phyloP scores from a whole-genome alignment of 257 asterid genomes.

The Craterostigma plantagineum region DNA sequence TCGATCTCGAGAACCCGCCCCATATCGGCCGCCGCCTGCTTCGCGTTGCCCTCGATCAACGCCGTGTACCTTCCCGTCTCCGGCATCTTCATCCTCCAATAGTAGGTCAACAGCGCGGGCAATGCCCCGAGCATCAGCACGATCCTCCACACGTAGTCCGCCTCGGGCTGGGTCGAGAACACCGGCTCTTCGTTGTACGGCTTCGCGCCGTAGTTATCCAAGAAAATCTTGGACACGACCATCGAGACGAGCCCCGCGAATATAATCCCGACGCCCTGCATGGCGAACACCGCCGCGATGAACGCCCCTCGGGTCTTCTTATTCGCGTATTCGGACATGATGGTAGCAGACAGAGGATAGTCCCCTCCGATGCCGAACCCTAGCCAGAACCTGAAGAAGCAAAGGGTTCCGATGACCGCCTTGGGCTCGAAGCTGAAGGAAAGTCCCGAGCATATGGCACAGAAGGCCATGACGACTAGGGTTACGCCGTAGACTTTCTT shows the following conservation, averaged over 20 bases:
- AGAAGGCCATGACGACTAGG: constrained; percentile 35
- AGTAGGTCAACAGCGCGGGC: constrained; percentile 35
- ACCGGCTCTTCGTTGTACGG: not conserved
- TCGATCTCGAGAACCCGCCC: too few species aligned
- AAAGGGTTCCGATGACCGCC: constrained; percentile 26
- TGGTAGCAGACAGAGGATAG: constrained; percentile 47
- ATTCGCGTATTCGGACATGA: constrained; percentile 52
- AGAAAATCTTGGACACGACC: constrained; percentile 25
- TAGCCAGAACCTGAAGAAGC: constrained; percentile 28
- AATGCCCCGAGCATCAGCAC: constrained; percentile 37
- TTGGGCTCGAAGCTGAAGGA: constrained; percentile 25
- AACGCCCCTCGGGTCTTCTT: constrained; percentile 37
- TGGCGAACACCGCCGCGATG: constrained; percentile 42
- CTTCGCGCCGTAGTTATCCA: too few species aligned
- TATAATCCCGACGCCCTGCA: constrained; percentile 61
- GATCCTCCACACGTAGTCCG: constrained; percentile 47
- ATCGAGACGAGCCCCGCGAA: constrained; percentile 31
- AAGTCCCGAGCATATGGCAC: constrained; percentile 36
- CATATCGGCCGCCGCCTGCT: too few species aligned
- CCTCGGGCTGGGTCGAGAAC: constrained; percentile 14
- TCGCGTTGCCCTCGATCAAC: too few species aligned
- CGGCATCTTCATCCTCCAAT: constrained; percentile 58
- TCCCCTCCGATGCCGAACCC: constrained; percentile 53
- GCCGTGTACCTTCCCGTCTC: constrained; percentile 35
- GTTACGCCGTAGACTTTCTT: constrained; percentile 32